phyloP scores from a whole-genome alignment of 805 yeast species.

The Hanseniaspora jakobsenii region DNA sequence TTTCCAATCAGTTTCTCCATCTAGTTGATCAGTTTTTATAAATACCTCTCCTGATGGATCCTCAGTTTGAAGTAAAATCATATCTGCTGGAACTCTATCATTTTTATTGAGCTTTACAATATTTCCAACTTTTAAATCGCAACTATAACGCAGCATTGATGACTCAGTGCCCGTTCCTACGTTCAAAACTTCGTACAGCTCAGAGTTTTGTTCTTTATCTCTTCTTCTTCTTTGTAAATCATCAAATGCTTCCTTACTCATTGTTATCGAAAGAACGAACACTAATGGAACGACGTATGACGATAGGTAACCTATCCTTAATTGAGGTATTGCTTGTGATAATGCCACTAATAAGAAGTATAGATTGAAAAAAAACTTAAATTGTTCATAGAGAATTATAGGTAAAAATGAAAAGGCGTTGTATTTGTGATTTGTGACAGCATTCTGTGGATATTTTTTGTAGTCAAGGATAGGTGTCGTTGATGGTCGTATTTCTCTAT shows the following conservation, averaged over 20 bases:
- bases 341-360: slow-evolving; percentile 87
- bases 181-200: slow-evolving; percentile 60
- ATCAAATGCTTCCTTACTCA: slow-evolving; percentile 91
- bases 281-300: slow-evolving; percentile 90
- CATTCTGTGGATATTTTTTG: slow-evolving; percentile 47
- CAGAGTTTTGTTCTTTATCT: slow-evolving; percentile 79
- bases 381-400: slow-evolving; percentile 81
- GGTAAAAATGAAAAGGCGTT: slow-evolving; percentile 82
- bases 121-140: slow-evolving; percentile 74
- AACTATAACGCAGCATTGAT: slow-evolving; percentile 37
- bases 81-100: slow-evolving; percentile 85
- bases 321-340: slow-evolving; percentile 79
- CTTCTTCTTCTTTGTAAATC: slow-evolving; percentile 83
- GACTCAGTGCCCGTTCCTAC: slow-evolving; percentile 16
- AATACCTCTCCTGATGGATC: slow-evolving; percentile 79
- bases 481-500: slow-evolving; percentile 35
- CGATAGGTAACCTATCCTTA: slow-evolving; percentile 85
- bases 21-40: slow-evolving; percentile 92
- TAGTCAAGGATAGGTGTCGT: slow-evolving; percentile 30
- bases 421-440: slow-evolving; percentile 88
- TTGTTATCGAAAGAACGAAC: slow-evolving; percentile 82
- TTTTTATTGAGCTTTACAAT: slow-evolving; percentile 67
- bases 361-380: slow-evolving; percentile 88
- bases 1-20: slow-evolving; percentile 99
- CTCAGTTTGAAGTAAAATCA: slow-evolving; percentile 70